Conservation (phyloP, 2,329 filamentous ascomycete genomes). For the Fusarium brachygibbosum region DNA sequence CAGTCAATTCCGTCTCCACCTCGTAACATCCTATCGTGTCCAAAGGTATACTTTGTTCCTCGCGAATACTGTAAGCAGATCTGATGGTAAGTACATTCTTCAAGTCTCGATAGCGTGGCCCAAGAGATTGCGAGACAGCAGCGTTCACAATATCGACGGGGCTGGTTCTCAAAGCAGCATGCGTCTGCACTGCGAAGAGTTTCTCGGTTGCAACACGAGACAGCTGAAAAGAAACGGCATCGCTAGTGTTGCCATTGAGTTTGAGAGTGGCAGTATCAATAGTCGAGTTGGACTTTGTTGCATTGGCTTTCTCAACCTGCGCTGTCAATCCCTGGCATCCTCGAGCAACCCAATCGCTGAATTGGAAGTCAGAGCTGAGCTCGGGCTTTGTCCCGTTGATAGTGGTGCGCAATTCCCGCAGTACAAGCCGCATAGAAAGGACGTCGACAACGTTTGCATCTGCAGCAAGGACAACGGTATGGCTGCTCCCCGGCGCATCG, state of each 20-base stretch:
- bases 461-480: slow-evolving; percentile 10
- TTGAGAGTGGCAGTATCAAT: slow-evolving; percentile 4
- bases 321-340: slow-evolving; percentile 3
- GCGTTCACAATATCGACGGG: slow-evolving; percentile 10
- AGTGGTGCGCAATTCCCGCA: slow-evolving; percentile 1
- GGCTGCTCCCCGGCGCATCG: slow-evolving; percentile 7
- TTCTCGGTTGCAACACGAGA: not conserved
- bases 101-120: slow-evolving; percentile 1
- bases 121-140: slow-evolving; percentile 12
- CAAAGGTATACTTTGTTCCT: slow-evolving; percentile 1
- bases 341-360: slow-evolving; percentile 1
- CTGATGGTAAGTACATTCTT: slow-evolving; percentile 6
- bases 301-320: slow-evolving; percentile 8
- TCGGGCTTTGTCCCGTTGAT: slow-evolving; percentile 2
- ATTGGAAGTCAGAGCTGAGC: slow-evolving; percentile 10
- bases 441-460: slow-evolving; percentile 13
- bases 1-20: slow-evolving; percentile 8
- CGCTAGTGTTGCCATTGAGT: slow-evolving; percentile 1
- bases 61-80: slow-evolving; percentile 9
- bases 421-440: slow-evolving; percentile 12
- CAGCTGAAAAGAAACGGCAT: not conserved
- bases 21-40: slow-evolving; percentile 12
- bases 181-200: slow-evolving; percentile 1
- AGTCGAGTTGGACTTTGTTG: slow-evolving; percentile 4
- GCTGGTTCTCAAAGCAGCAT: slow-evolving; percentile 8